A percentile compares a stretch with the other conserved stretches of the same genome.
These are phyloP conservation scores for Blastocystis sp. DNA, from an alignment of 352 stramenopile genomes.

Conservation along the genomic window DNA sequence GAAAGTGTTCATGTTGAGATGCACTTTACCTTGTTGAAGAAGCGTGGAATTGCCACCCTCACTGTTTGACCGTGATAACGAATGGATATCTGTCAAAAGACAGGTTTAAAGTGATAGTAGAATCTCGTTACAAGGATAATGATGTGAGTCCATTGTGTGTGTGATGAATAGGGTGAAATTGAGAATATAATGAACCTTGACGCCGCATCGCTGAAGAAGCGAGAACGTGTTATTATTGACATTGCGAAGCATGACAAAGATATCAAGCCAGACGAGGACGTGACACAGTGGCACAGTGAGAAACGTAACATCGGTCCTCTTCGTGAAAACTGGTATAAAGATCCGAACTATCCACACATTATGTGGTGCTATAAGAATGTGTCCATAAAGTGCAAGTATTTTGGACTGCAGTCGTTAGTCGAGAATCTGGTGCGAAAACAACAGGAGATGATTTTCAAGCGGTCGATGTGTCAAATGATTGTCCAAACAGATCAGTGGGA, in stretches of 20 bases:
- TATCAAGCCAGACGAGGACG: background rate
- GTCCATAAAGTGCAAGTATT: background rate
- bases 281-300: constrained; percentile 11
- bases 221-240: constrained; percentile 44
- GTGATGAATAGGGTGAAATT: background rate
- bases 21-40: constrained; percentile 45
- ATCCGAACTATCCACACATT: background rate
- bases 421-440: constrained; percentile 37
- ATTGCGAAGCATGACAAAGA: constrained; percentile 38
- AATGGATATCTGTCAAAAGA: constrained; percentile 36
- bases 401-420: constrained; percentile 29
- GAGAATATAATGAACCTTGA: constrained; percentile 24
- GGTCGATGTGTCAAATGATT: constrained; percentile 51
- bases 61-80: constrained; percentile 51
- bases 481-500: constrained; percentile 48
- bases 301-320: constrained; percentile 45
- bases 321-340: constrained; percentile 11
- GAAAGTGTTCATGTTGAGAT: background rate
- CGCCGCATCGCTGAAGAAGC: background rate
- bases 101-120: background rate
- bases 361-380: constrained; percentile 48
- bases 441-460: constrained; percentile 32
- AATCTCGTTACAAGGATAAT: constrained; percentile 1
- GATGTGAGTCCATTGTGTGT: background rate
- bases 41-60: constrained; percentile 43